Evolutionary conservation across 441 rosid species (phyloP).

Genomic region (Biscutella laevigata): DNA sequence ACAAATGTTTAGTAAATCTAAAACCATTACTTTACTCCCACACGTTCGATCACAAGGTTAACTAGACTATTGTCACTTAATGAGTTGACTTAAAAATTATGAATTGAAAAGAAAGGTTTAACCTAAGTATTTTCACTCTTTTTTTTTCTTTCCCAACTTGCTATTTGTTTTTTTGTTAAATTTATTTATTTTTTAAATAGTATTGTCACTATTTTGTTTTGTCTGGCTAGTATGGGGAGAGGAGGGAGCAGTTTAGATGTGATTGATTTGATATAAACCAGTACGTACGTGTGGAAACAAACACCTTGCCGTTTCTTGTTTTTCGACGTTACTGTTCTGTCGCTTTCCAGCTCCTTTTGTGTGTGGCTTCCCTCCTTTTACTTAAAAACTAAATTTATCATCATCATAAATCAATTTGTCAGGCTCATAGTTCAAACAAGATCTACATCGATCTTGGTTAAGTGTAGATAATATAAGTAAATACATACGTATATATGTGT

Average conservation of each 20-base stretch:
- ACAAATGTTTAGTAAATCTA: conserved; percentile 3
- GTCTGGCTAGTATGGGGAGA: background rate
- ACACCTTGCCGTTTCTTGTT: conserved; percentile 24
- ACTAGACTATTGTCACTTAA: conserved; percentile 27
- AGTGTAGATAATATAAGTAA: background rate
- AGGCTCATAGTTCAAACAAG: conserved; percentile 22
- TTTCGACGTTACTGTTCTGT: conserved; percentile 14
- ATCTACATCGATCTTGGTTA: conserved; percentile 8
- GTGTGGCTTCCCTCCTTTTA: background rate
- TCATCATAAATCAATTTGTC: conserved; percentile 6
- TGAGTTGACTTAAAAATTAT: conserved; percentile 22
- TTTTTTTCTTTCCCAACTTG: conserved; percentile 16
- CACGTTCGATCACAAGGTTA: background rate
- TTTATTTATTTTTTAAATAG: background rate
- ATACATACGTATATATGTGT: background rate
- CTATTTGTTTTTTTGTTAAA: background rate
- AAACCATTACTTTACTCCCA: background rate
- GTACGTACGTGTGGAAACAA: conserved; percentile 21
- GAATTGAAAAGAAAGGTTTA: conserved; percentile 15
- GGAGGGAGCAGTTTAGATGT: conserved; percentile 33
- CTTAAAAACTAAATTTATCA: background rate
- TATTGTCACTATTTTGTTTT: conserved; percentile 17
- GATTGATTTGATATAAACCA: conserved; percentile 38
- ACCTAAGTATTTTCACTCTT: conserved; percentile 17
- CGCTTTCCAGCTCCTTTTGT: conserved; percentile 18